A percentile compares a stretch with the other conserved stretches of the same genome.
phyloP scores from a whole-genome alignment of 108 stramenopile species.

The Nannochloropsis salina region DNA sequence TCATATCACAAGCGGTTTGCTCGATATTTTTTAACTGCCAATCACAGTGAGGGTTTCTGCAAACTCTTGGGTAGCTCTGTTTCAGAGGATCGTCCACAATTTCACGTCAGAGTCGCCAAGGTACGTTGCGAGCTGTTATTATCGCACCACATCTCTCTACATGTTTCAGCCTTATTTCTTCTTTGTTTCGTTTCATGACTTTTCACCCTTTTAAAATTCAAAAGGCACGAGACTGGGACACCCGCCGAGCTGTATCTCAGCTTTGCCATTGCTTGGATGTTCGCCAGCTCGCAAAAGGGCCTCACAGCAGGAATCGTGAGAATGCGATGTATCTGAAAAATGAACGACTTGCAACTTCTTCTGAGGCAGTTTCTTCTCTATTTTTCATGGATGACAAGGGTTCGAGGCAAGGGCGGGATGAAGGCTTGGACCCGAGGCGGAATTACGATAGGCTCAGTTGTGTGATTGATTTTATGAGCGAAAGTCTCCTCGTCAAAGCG shows the following conservation, averaged over 20 bases:
- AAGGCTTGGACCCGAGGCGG: background rate
- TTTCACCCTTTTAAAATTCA: background rate
- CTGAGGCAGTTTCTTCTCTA: too few relatives aligned
- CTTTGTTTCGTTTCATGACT: background rate
- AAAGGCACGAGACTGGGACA: background rate
- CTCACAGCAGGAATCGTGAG: too few relatives aligned
- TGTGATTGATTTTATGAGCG: conserved; percentile 35
- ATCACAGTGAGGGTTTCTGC: background rate
- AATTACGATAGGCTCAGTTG: conserved; percentile 29
- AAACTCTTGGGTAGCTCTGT: background rate
- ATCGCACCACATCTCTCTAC: too few relatives aligned
- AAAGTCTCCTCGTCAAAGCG: conserved; percentile 28
- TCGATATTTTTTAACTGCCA: too few relatives aligned
- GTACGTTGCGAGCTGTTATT: background rate
- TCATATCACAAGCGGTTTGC: too few relatives aligned
- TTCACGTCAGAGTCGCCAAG: background rate
- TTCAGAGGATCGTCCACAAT: background rate
- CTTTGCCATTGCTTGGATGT: background rate
- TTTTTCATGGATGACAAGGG: background rate
- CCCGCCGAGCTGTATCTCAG: background rate
- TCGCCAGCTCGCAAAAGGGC: background rate
- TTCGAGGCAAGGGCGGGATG: background rate
- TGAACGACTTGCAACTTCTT: too few relatives aligned
- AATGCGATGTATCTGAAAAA: too few relatives aligned
- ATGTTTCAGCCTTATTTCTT: background rate